Percentiles rank a stretch among this genome's conserved stretches.
Conservation (phyloP, 108 stramenopile species). For the Cylindrotheca fusiformis region DNA sequence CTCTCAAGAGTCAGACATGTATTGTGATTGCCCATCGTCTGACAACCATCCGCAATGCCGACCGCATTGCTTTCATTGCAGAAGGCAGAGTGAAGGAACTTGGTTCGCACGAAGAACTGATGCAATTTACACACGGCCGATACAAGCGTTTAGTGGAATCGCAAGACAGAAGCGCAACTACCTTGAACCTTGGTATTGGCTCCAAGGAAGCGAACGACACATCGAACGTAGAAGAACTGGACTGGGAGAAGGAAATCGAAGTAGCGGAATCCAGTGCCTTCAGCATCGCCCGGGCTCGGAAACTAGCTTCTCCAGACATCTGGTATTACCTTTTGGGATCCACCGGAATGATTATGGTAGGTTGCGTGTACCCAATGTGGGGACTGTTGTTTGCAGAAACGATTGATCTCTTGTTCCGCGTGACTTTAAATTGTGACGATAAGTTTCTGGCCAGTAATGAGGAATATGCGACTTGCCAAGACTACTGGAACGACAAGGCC, state of each 20-base stretch:
- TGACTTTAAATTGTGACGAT: too few relatives aligned
- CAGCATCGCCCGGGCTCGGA: constrained; percentile 27
- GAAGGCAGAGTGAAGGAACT: constrained; percentile 59
- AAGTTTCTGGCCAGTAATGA: constrained; percentile 19
- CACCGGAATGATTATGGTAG: constrained; percentile 63
- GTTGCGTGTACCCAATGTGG: constrained; percentile 65
- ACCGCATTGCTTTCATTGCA: constrained; percentile 79
- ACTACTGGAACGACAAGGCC: constrained; percentile 41
- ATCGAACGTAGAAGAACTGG: not conserved
- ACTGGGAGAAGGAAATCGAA: not conserved
- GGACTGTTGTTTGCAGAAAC: too few relatives aligned
- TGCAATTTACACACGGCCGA: constrained; percentile 36
- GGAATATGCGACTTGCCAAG: constrained; percentile 39
- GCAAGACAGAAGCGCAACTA: constrained; percentile 26
- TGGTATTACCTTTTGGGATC: constrained; percentile 3
- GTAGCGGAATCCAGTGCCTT: too few relatives aligned
- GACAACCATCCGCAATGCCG: constrained; percentile 73
- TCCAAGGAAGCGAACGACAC: not conserved
- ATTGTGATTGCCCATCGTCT: constrained; percentile 78
- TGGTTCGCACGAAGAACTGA: constrained; percentile 78
- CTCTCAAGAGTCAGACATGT: constrained; percentile 30
- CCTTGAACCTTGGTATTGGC: constrained; percentile 32
- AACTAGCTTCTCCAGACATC: constrained; percentile 1
- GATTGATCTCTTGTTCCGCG: constrained; percentile 42
- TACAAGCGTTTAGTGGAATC: constrained; percentile 46